Percentiles rank a stretch among this genome's conserved stretches.
phyloP scores from a whole-genome alignment of 108 stramenopile species.

The Stephanodiscus triporus region DNA sequence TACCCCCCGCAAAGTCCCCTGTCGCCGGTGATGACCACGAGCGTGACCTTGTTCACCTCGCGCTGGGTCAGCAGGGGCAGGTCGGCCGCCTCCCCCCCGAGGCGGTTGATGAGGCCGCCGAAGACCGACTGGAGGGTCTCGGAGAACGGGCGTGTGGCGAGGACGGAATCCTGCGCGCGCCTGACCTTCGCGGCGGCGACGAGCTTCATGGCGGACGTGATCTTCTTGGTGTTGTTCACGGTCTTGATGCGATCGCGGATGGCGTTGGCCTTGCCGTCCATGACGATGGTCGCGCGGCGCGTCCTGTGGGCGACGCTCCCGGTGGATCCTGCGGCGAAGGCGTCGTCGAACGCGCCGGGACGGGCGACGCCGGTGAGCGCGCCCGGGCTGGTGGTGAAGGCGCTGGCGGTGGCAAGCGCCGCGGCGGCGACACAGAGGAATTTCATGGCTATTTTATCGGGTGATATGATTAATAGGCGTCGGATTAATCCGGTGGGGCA shows the following conservation, averaged over 20 bases:
- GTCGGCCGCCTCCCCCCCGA: constrained; percentile 86
- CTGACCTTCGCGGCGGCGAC: constrained; percentile 98
- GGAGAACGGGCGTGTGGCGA: constrained; percentile 94
- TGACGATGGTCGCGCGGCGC: constrained; percentile 81
- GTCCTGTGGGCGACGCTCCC: constrained; percentile 60
- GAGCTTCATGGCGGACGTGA: constrained; percentile 98
- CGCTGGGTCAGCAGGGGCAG: constrained; percentile 93
- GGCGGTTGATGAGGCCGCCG: constrained; percentile 85
- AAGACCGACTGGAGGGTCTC: constrained; percentile 96
- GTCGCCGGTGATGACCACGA: constrained; percentile 90
- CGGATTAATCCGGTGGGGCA: background rate
- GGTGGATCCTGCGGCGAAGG: constrained; percentile 33
- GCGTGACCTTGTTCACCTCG: constrained; percentile 96
- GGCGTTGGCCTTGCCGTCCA: constrained; percentile 92
- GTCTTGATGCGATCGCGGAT: constrained; percentile 91
- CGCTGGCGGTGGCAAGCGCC: constrained; percentile 65
- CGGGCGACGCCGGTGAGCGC: constrained; percentile 61
- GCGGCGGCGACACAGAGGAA: constrained; percentile 68
- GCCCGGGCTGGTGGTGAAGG: constrained; percentile 38
- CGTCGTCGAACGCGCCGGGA: constrained; percentile 43
- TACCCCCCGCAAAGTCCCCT: constrained; percentile 96
- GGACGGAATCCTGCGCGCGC: constrained; percentile 95
- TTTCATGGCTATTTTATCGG: constrained; percentile 59
- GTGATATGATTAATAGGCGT: background rate
- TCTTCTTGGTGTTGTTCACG: constrained; percentile 91